Percentiles rank a stretch among this genome's conserved stretches.
Conservation (phyloP, 192 early-diverging fungal genomes). For the Coemansia sp. region DNA sequence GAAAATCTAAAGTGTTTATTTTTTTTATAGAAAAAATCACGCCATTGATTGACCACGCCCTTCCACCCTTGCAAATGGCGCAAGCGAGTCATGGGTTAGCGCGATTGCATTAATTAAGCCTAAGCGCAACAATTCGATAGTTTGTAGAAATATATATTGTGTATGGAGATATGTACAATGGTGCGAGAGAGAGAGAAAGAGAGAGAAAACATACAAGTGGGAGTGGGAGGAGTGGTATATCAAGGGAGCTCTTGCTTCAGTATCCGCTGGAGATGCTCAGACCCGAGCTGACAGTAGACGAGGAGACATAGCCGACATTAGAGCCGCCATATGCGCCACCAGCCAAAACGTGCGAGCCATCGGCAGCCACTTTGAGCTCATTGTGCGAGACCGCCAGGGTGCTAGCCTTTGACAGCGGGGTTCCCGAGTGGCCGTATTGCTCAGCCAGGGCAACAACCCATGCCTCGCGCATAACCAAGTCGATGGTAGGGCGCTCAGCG, state of each 20-base stretch:
- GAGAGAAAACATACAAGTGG: slow-evolving; percentile 6
- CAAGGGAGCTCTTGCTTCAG: not conserved
- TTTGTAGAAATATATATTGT: not conserved
- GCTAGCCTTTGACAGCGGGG: slow-evolving; percentile 30
- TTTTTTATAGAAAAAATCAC: not conserved
- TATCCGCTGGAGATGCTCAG: slow-evolving; percentile 45
- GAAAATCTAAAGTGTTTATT: not conserved
- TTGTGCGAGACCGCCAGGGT: slow-evolving; percentile 20
- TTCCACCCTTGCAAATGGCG: not conserved
- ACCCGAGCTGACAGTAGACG: slow-evolving; percentile 44
- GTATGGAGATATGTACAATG: not conserved
- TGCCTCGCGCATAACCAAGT: slow-evolving; percentile 68
- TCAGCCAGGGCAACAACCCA: slow-evolving; percentile 60
- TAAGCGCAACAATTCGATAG: not conserved
- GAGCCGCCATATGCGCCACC: slow-evolving; percentile 33
- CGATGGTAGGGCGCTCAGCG: slow-evolving; percentile 71
- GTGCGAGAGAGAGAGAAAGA: not conserved
- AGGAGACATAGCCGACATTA: slow-evolving; percentile 36
- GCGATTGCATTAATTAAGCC: not conserved
- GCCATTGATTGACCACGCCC: too few relatives aligned
- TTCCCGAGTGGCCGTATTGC: slow-evolving; percentile 20
- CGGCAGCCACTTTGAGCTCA: slow-evolving; percentile 28
- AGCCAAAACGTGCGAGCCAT: slow-evolving; percentile 24
- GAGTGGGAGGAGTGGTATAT: not conserved
- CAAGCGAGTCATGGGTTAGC: not conserved